Base-by-base conservation (phyloP, 805 yeast genomes). In the Starmerella scarabaei region DNA sequence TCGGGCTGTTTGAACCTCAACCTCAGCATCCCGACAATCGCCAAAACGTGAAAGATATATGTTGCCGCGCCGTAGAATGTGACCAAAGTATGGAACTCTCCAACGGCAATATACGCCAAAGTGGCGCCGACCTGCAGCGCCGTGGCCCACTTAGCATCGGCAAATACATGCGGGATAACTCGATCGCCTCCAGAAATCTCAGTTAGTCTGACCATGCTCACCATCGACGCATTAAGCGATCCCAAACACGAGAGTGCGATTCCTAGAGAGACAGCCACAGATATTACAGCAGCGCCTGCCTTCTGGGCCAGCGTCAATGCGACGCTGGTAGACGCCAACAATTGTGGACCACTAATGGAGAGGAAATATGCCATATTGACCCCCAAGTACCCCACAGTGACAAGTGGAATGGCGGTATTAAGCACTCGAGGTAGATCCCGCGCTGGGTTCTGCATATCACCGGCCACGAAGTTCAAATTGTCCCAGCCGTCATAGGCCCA, bases 321-420 rank as follows among this genome's bases (percentile, higher is more conserved):
- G 3, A 64, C 63, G 1, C 65, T 58, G 12, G 58, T 51, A 3
- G 65, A 50, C 3, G 45, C 36, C 18, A 53, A 50, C 11, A 63
- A 46, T 32, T 67, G 75, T 5, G 74, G 78, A 45, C 70, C 68
- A 41, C 86, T 81, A 30, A 85, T 82, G 35, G 83, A 88, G 3
- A 84, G 85, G 55, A 75, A 63, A 48, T 64, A 64, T 5, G 64
- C 56, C 14, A 56, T 19, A 41, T 63, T 64, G 14, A 63, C 61
- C 16, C 56, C 40, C 17, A 61, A 23, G 45, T 64, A 64, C 20
- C 58, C 54, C 6, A 50, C 15, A 18, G 61, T 59, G 8, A 64
- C 68, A 1, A 53, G 40, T 1, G 66, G 64, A 67, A 64, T 63
- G 16, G 67, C 60, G 11, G 54, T 48, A 35, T 56, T 59, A n/a